Evolutionary conservation across 2,329 filamentous ascomycete species (phyloP).

Genomic region (Stachybotrys elegans): DNA sequence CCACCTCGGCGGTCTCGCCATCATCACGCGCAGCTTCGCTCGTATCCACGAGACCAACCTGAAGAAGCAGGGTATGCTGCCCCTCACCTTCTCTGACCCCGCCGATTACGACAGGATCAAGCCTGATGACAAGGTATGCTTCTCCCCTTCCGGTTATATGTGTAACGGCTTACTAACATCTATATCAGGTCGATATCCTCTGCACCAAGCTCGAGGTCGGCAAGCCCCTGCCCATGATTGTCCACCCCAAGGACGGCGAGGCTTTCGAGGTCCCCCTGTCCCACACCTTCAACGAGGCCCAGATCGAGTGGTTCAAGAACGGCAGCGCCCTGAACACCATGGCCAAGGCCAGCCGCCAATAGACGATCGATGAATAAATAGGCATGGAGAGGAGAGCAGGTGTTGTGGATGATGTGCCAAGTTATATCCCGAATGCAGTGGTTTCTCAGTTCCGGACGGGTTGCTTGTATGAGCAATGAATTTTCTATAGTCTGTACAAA

Average conservation of each 20-base stretch:
- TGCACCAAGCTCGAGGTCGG: conserved; percentile 87
- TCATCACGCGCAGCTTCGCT: conserved; percentile 92
- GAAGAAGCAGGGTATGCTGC: conserved; percentile 99
- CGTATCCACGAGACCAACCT: conserved; percentile 99
- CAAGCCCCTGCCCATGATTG: conserved; percentile 85
- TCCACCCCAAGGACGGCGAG: conserved; percentile 85
- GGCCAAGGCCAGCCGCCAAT: conserved; percentile 74
- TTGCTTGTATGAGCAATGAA: conserved; percentile 2
- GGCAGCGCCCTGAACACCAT: conserved; percentile 97
- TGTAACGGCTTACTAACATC: conserved; percentile 14
- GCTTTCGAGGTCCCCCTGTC: conserved; percentile 76
- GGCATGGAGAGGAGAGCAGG: neutral
- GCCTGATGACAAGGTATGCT: conserved; percentile 72
- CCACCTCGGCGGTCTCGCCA: conserved; percentile 93
- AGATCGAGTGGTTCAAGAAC: conserved; percentile 99
- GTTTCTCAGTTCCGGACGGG: neutral
- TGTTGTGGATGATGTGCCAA: neutral
- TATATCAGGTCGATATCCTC: conserved; percentile 66
- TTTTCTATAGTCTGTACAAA: conserved; percentile 3
- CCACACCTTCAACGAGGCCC: conserved; percentile 97
- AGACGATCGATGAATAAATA: conserved; percentile 6
- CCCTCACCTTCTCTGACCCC: conserved; percentile 88
- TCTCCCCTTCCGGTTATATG: neutral
- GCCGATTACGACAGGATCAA: conserved; percentile 98
- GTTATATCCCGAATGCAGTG: neutral